These are phyloP conservation scores for Tritrichomonas musculus DNA, from an alignment of 208 protist genomes.

Conservation along the genomic window DNA sequence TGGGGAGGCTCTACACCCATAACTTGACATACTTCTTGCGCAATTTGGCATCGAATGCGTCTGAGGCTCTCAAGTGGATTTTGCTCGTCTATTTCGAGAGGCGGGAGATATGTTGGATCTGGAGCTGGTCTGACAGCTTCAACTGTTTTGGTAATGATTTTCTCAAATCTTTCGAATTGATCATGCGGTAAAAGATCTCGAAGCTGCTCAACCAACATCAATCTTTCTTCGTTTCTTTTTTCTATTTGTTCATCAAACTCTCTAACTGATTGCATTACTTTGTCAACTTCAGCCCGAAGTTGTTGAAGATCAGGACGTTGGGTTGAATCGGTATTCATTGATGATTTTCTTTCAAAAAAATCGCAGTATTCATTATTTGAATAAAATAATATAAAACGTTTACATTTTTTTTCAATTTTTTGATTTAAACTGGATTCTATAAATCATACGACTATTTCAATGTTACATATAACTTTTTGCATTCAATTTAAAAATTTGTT, in stretches of 20 bases:
- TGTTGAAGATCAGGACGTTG: slow-evolving; percentile 14
- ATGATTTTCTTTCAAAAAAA: no score
- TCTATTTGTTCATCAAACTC: slow-evolving; percentile 18
- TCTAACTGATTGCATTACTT: slow-evolving; percentile 11
- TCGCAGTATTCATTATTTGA: no score
- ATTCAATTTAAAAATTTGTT: no score
- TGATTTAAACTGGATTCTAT: no score
- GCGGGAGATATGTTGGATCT: background rate
- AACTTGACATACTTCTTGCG: background rate
- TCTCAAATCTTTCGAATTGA: slow-evolving; percentile 7
- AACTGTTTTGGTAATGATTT: background rate
- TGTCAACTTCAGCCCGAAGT: slow-evolving; percentile 8
- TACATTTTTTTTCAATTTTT: no score
- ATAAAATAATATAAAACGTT: no score
- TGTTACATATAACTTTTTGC: no score
- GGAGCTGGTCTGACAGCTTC: background rate
- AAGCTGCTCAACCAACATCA: background rate
- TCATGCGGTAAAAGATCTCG: background rate
- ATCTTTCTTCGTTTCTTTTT: background rate
- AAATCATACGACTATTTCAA: no score
- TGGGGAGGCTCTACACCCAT: slow-evolving; percentile 26
- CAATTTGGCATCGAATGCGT: background rate
- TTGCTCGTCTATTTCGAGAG: slow-evolving; percentile 23
- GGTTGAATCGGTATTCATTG: background rate
- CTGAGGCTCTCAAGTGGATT: slow-evolving; percentile 16